Evolutionary conservation across 306 rosid species (phyloP), one percentile per base, ranked within the genome.

Genomic region (Trichosanthes cucumerina): DNA sequence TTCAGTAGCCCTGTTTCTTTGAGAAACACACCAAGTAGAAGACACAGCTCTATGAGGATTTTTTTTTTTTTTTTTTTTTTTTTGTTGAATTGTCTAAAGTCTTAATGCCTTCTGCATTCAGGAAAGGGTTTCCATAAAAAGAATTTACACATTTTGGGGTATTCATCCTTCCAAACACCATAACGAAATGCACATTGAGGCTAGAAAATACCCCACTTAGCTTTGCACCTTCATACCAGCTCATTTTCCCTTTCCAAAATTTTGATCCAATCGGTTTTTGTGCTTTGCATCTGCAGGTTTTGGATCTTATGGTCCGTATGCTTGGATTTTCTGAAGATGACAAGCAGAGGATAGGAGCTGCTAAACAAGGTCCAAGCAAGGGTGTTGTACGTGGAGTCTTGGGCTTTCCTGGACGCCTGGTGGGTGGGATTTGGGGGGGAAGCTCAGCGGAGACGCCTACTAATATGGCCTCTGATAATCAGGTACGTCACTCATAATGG

Each of bases 241-340:
- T 73, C 56, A 7, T 28, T 15, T 72, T 24, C 59, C 77, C 23
- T 39, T n/a, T 5, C 56, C 19, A 47, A 44, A 72, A 6, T 46
- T 47, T 46, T 26, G 15, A 6, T 21, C 36, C 21, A 26, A 15
- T 72, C 38, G 39, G 82, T 78, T 82, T 50, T 79, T 66, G 72
- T 63, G 75, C 31, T 31, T 26, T 57, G 85, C 64, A 4, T 46
- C 11, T 52, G 60, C 80, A 95, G 98, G 98, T 95, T 80, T 87
- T 95, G 88, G 98, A 92, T 83, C 91, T 95, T 70, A 92, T 95
- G 98, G 97, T 90, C 79, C 96, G 97, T 75, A 89, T 95, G 98
- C 91, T 95, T 50, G 98, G 98, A 62, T 95, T 95, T 87, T 86
- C 93, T 79, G 87, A 89, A 5, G 98, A 95, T 78, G 98, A 95